Evolutionary conservation across 495 filamentous ascomycete genomes (phyloP).

Genomic region (Sporormia fimetaria): DNA sequence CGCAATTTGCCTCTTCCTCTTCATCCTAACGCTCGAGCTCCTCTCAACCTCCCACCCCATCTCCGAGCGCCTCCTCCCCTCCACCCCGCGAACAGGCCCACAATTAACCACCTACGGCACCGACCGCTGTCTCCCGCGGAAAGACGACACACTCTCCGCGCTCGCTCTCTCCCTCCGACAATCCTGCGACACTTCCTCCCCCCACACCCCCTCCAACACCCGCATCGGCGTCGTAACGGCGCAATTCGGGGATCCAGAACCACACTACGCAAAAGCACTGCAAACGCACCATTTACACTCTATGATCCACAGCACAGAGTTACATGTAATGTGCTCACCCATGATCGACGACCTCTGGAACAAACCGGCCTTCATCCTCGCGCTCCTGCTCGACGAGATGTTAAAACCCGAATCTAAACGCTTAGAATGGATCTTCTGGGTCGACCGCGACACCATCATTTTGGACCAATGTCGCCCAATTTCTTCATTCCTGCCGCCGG

Average conservation of each 20-base stretch:
- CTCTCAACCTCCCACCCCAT: too few species aligned
- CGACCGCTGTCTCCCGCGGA: too few species aligned
- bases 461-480: conserved; percentile 44
- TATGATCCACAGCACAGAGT: conserved; percentile 27
- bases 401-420: conserved; percentile 38
- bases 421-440: conserved; percentile 40
- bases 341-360: conserved; percentile 35
- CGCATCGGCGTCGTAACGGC: too few species aligned
- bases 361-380: conserved; percentile 41
- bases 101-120: too few species aligned
- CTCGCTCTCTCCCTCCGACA: too few species aligned
- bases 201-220: too few species aligned
- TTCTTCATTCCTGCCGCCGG: conserved; percentile 43
- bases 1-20: too few species aligned
- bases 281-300: conserved; percentile 30
- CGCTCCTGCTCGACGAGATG: conserved; percentile 39
- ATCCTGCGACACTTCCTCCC: too few species aligned
- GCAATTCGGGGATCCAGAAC: conserved; percentile 25
- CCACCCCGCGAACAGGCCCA: too few species aligned
- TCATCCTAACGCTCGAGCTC: too few species aligned
- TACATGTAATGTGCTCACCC: conserved; percentile 27
- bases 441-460: conserved; percentile 37
- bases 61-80: too few species aligned
- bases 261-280: conserved; percentile 29
- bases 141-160: too few species aligned